phyloP scores from a whole-genome alignment of 1,284 basidiomycete genomes.

The Singerocomus inundabilis region DNA sequence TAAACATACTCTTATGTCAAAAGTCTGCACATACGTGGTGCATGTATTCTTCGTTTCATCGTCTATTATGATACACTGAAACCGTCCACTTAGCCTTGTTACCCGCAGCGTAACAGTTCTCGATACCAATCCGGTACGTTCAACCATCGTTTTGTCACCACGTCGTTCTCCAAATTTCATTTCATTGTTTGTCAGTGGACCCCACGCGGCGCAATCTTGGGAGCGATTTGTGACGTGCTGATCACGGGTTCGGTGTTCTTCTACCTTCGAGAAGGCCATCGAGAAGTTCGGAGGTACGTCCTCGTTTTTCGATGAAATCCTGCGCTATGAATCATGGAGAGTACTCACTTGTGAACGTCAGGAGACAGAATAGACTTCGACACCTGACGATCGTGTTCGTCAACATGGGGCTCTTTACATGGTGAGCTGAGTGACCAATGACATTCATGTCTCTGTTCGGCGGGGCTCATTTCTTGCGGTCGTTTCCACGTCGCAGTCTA shows the following conservation, averaged over 20 bases:
- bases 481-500: conserved; percentile 5
- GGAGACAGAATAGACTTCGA: conserved; percentile 12
- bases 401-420: conserved; percentile 21
- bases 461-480: no score
- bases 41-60: not conserved
- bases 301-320: no score
- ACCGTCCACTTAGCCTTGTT: conserved; percentile 1
- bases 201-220: conserved; percentile 14
- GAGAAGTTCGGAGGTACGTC: conserved; percentile 7
- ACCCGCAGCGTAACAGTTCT: not conserved
- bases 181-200: conserved; percentile 9
- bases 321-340: not conserved
- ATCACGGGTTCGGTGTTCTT: conserved; percentile 25
- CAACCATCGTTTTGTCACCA: not conserved
- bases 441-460: no score
- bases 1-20: not conserved
- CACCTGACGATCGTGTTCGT: conserved; percentile 17
- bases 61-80: not conserved
- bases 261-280: conserved; percentile 13
- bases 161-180: not conserved
- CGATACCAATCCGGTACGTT: not conserved
- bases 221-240: conserved; percentile 12
- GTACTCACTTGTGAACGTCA: not conserved
- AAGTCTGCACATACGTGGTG: conserved; percentile 8
- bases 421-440: not conserved